phyloP scores from a whole-genome alignment of 371 early-diverging fungal species.

The Mortierella sp. region DNA sequence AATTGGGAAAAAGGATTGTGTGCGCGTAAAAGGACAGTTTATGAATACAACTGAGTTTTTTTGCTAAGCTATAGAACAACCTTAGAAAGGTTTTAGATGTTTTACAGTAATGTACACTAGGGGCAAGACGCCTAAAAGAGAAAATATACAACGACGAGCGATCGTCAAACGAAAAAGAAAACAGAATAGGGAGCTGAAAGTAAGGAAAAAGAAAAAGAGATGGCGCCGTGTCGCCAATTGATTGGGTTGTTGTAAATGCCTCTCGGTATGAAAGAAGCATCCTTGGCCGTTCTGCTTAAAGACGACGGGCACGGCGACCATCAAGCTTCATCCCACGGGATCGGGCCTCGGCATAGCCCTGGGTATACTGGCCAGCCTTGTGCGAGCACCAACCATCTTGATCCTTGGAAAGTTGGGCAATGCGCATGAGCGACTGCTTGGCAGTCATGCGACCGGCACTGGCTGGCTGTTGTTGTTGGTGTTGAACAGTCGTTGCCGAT shows the following conservation, averaged over 20 bases:
- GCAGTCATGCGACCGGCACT: conserved; percentile 28
- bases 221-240: neutral
- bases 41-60: neutral
- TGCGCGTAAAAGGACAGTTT: neutral
- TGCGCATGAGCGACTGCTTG: conserved; percentile 45
- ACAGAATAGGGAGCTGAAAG: neutral
- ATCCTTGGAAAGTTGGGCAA: conserved; percentile 34
- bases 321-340: conserved; percentile 27
- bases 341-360: conserved; percentile 30
- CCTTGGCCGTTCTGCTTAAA: conserved; percentile 6
- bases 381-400: conserved; percentile 46
- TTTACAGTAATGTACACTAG: conserved; percentile 4
- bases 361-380: conserved; percentile 44
- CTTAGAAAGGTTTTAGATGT: neutral
- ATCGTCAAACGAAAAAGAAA: neutral
- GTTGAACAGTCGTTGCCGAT: conserved; percentile 23
- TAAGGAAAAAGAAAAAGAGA: neutral
- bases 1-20: neutral
- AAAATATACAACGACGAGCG: conserved; percentile 2
- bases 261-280: neutral
- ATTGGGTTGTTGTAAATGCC: neutral
- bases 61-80: neutral
- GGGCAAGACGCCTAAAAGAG: neutral
- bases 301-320: conserved; percentile 41
- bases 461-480: conserved; percentile 40